Evolutionary conservation across 129 eudicot species (phyloP), one percentile per base, ranked within the genome.

Genomic region (Artemisia annua): DNA sequence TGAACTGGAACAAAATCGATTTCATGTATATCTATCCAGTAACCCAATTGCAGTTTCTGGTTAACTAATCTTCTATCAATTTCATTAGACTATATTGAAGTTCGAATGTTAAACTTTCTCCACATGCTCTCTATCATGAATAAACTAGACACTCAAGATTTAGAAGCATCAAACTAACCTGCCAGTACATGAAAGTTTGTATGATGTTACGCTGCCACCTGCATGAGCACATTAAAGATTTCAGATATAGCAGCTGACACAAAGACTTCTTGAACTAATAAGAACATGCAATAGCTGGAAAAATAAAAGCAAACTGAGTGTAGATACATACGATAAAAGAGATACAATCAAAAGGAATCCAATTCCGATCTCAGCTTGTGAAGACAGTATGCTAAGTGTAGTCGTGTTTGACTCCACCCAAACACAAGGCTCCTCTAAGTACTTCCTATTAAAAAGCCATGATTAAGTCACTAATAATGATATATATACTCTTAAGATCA

Each of bases 121-220:
- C 46, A 39, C 46, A 6, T 39, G n/a, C 3, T 19, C 5, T 20
- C 9, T 2, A 18, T 2, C 22, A 3, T 1, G n/a, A 58, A 58
- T 20, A 3, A 57, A 58, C 35, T 58, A 20, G 46, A 39, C 11
- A 39, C 10, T 39, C 11, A 8, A 7, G 46, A 39, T 39, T 39
- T 39, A 39, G 46, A 39, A 39, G 46, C 46, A 35, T 35, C 44
- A 39, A 62, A 69, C 91, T 17, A 66, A 92, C 98, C 98, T 89
- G 98, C 98, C 96, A 92, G 80, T 87, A 92, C 91, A 92, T 84
- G 79, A 89, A 85, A 63, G 96, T 69, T 74, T 89, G 98, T 58
- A 89, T 50, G 15, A 92, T 85, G 81, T 87, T 92, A 52, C 96
- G 95, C 80, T 92, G 96, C 98, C 88, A 89, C 81, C 98, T 92